These are phyloP conservation scores for Botryotinia convoluta DNA, from an alignment of 2,329 filamentous ascomycete genomes.

Conservation along the genomic window DNA sequence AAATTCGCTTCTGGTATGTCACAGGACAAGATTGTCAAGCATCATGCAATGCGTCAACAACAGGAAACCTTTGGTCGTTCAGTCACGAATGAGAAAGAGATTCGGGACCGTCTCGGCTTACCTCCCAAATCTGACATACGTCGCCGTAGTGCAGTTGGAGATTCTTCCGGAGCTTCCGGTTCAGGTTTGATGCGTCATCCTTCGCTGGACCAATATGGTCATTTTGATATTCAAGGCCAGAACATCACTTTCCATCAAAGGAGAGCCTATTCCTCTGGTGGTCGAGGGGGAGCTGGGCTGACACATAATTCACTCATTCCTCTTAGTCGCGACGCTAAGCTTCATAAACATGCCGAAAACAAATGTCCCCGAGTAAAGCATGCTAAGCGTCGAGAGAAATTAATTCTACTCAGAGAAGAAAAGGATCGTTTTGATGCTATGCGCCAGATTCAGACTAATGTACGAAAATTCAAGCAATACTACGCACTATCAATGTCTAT, in stretches of 20 bases:
- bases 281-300: conserved; percentile 34
- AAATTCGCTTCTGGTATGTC: conserved; percentile 59
- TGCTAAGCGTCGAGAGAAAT: conserved; percentile 39
- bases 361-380: conserved; percentile 22
- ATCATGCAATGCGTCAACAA: conserved; percentile 55
- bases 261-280: conserved; percentile 27
- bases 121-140: conserved; percentile 29
- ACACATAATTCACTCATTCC: conserved; percentile 20
- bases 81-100: conserved; percentile 51
- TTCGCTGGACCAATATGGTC: conserved; percentile 38
- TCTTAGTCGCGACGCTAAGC: conserved; percentile 33
- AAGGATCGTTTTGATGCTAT: conserved; percentile 63
- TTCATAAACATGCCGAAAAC: conserved; percentile 26
- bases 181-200: conserved; percentile 31
- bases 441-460: conserved; percentile 59
- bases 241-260: conserved; percentile 40
- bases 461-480: conserved; percentile 59
- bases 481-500: conserved; percentile 57
- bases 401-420: conserved; percentile 55
- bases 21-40: conserved; percentile 59
- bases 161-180: conserved; percentile 31
- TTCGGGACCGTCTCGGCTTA: conserved; percentile 42
- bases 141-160: conserved; percentile 19
- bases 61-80: conserved; percentile 53
- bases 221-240: conserved; percentile 39